A percentile compares a stretch with the other conserved stretches of the same genome.
phyloP scores from a whole-genome alignment of 192 early-diverging fungal species.

The Rhizophagus prolifer region DNA sequence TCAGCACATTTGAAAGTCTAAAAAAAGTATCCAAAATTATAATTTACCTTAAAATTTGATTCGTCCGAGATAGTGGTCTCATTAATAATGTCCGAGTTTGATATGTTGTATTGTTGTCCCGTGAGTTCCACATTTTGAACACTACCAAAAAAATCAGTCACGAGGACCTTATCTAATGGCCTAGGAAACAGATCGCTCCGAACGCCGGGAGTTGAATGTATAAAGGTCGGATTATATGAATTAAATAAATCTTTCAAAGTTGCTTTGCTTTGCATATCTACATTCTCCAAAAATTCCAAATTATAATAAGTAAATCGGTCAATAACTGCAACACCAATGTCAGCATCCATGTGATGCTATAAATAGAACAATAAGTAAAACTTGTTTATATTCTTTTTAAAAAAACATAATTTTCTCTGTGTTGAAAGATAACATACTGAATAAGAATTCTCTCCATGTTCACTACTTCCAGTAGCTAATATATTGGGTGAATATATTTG shows the following conservation, averaged over 20 bases:
- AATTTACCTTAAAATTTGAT: neutral
- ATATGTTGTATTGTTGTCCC: slow-evolving; percentile 38
- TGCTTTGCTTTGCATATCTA: slow-evolving; percentile 76
- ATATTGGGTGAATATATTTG: slow-evolving; percentile 93
- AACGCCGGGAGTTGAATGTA: slow-evolving; percentile 84
- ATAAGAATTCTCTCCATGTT: slow-evolving; percentile 88
- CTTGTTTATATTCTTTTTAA: neutral
- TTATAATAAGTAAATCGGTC: slow-evolving; percentile 98
- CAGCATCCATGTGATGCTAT: slow-evolving; percentile 82
- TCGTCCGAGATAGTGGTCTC: neutral
- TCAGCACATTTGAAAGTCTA: neutral
- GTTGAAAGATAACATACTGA: slow-evolving; percentile 52
- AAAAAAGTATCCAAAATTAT: neutral
- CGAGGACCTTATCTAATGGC: slow-evolving; percentile 72
- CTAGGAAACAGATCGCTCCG: slow-evolving; percentile 81
- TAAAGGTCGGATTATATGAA: slow-evolving; percentile 74
- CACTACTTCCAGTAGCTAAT: slow-evolving; percentile 84
- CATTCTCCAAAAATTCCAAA: slow-evolving; percentile 85
- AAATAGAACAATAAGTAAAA: slow-evolving; percentile 1
- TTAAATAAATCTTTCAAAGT: slow-evolving; percentile 78
- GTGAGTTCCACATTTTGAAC: slow-evolving; percentile 92
- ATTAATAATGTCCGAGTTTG: neutral
- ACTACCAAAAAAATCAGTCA: slow-evolving; percentile 97
- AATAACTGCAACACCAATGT: slow-evolving; percentile 96
- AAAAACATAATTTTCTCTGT: neutral